Conservation (phyloP, 768 basidiomycete species). For the Tulasnella sp. region DNA sequence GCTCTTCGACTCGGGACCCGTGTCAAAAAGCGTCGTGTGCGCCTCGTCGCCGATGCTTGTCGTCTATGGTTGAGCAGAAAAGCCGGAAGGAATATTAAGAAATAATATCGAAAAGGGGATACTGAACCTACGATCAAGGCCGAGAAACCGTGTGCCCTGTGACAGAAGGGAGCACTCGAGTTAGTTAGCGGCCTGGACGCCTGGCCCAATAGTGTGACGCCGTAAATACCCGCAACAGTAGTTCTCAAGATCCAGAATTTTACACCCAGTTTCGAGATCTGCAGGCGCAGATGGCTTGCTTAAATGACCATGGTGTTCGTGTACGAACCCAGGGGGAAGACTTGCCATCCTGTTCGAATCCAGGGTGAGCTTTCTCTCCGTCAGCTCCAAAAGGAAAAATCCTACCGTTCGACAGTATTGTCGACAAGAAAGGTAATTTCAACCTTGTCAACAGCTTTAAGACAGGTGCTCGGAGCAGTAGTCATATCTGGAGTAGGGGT, state of each 20-base stretch:
- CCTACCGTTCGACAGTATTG: slow-evolving; percentile 73
- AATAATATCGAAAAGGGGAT: background rate
- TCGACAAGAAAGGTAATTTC: slow-evolving; percentile 55
- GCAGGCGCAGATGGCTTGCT: slow-evolving; percentile 44
- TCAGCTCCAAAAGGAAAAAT: slow-evolving; percentile 2
- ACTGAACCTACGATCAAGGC: slow-evolving; percentile 58
- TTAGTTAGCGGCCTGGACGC: slow-evolving; percentile 41
- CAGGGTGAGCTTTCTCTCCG: background rate
- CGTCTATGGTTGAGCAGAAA: slow-evolving; percentile 42
- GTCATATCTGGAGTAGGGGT: background rate
- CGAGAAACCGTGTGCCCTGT: slow-evolving; percentile 82
- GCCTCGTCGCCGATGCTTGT: slow-evolving; percentile 43
- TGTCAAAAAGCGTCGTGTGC: slow-evolving; percentile 71
- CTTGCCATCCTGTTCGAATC: slow-evolving; percentile 70
- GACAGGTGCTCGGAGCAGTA: background rate
- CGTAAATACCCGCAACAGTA: slow-evolving; percentile 48
- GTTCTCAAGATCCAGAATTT: slow-evolving; percentile 65
- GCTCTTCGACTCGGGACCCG: slow-evolving; percentile 71
- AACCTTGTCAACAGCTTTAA: slow-evolving; percentile 8
- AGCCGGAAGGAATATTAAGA: background rate
- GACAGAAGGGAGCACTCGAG: background rate
- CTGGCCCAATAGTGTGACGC: no score
- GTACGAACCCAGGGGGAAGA: slow-evolving; percentile 71
- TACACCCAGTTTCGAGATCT: slow-evolving; percentile 50
- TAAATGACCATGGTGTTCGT: slow-evolving; percentile 67